These are phyloP conservation scores for Cryptosporidium andersoni DNA, from an alignment of 169 alveolate genomes.

Conservation along the genomic window DNA sequence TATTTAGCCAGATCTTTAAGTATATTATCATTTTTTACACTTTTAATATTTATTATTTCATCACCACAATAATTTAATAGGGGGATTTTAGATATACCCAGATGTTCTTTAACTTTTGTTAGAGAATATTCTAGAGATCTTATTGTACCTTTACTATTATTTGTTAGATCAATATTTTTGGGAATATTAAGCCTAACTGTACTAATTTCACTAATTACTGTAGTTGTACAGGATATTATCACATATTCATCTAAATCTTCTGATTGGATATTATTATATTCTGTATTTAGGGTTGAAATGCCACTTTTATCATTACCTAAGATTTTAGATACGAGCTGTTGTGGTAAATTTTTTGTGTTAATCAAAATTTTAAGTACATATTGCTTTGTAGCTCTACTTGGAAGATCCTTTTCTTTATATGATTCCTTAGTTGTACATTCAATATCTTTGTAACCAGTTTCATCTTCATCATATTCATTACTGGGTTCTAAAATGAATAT, in stretches of 20 bases:
- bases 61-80: slow-evolving; percentile 45
- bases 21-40: slow-evolving; percentile 8
- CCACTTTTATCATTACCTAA: slow-evolving; percentile 25
- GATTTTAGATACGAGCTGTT: slow-evolving; percentile 3
- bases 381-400: neutral
- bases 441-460: neutral
- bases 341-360: slow-evolving; percentile 25
- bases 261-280: neutral
- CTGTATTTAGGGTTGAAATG: slow-evolving; percentile 6
- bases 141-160: slow-evolving; percentile 1
- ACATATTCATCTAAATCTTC: neutral
- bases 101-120: slow-evolving; percentile 30
- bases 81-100: slow-evolving; percentile 41
- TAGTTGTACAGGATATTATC: slow-evolving; percentile 24
- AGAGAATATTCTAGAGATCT: slow-evolving; percentile 42
- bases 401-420: neutral
- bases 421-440: neutral
- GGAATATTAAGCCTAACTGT: slow-evolving; percentile 63
- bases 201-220: slow-evolving; percentile 58
- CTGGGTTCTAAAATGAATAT: slow-evolving; percentile 31
- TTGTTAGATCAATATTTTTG: slow-evolving; percentile 11
- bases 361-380: slow-evolving; percentile 28
- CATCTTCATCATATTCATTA: neutral
- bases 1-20: neutral
- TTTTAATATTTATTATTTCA: slow-evolving; percentile 47